These are phyloP conservation scores for Bidens hawaiensis DNA, from an alignment of 140 eudicot species.

Conservation along the genomic window DNA sequence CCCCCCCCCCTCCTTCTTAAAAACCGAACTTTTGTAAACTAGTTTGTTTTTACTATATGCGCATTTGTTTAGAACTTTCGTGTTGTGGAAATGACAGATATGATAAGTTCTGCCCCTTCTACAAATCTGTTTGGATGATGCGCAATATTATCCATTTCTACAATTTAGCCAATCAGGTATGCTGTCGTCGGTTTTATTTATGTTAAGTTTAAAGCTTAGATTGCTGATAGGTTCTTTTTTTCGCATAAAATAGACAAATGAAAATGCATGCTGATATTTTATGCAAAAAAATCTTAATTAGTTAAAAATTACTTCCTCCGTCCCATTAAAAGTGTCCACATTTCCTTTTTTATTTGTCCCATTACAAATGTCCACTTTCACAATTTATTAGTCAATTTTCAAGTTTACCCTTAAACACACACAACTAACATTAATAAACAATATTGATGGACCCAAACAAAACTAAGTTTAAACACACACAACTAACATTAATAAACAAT, in stretches of 20 bases:
- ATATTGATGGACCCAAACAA: no score
- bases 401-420: no score
- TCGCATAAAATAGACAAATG: background rate
- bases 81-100: slow-evolving; percentile 54
- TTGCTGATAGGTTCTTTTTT: background rate
- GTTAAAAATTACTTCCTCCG: no score
- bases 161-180: slow-evolving; percentile 95
- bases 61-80: slow-evolving; percentile 17
- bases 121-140: slow-evolving; percentile 99
- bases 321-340: no score
- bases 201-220: background rate
- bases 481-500: no score
- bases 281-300: slow-evolving; percentile 23
- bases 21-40: background rate
- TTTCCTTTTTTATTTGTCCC: no score
- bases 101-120: slow-evolving; percentile 93
- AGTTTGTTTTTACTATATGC: background rate
- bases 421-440: no score
- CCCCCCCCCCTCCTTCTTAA: background rate
- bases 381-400: no score
- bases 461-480: no score
- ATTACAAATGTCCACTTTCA: no score
- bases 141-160: slow-evolving; percentile 98
- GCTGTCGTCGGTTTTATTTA: background rate
- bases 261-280: slow-evolving; percentile 49